Evolutionary conservation across 208 protist genomes (phyloP).

Genomic region (Tetramitus jugosus): DNA sequence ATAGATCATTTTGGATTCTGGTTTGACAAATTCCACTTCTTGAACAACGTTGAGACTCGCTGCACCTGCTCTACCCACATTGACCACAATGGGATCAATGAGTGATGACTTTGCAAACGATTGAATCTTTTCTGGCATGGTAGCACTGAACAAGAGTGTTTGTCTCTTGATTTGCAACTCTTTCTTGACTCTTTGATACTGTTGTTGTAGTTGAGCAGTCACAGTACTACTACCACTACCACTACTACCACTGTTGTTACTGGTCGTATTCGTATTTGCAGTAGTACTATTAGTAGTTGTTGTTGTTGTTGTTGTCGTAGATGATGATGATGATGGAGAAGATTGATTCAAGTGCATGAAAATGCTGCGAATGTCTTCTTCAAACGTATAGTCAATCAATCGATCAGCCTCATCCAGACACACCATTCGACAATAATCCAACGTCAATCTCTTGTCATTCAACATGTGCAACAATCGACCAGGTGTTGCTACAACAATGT

Average conservation of each 20-base stretch:
- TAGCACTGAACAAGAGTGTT: constrained; percentile 78
- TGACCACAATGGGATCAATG: constrained; percentile 65
- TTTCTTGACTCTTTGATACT: neutral
- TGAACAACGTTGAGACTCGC: constrained; percentile 78
- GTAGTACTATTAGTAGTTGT: neutral
- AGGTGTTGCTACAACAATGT: constrained; percentile 74
- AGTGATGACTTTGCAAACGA: constrained; percentile 63
- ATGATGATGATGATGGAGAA: too few relatives aligned
- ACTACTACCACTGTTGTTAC: neutral
- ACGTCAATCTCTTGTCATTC: constrained; percentile 49
- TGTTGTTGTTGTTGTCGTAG: too few relatives aligned
- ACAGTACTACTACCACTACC: neutral
- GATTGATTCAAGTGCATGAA: too few relatives aligned
- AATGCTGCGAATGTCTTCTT: constrained; percentile 51
- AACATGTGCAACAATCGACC: constrained; percentile 72
- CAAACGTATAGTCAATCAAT: constrained; percentile 65
- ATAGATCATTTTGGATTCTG: constrained; percentile 58
- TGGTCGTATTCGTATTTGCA: neutral
- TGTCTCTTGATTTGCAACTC: too few relatives aligned
- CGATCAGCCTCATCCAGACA: constrained; percentile 80
- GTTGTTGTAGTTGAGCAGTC: neutral
- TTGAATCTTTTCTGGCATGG: constrained; percentile 79
- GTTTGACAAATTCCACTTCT: constrained; percentile 67
- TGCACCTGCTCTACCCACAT: constrained; percentile 76
- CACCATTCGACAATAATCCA: constrained; percentile 52